A percentile compares a stretch with the other conserved stretches of the same genome.
phyloP scores from a whole-genome alignment of 345 rosid genomes.

The Acer campestre region DNA sequence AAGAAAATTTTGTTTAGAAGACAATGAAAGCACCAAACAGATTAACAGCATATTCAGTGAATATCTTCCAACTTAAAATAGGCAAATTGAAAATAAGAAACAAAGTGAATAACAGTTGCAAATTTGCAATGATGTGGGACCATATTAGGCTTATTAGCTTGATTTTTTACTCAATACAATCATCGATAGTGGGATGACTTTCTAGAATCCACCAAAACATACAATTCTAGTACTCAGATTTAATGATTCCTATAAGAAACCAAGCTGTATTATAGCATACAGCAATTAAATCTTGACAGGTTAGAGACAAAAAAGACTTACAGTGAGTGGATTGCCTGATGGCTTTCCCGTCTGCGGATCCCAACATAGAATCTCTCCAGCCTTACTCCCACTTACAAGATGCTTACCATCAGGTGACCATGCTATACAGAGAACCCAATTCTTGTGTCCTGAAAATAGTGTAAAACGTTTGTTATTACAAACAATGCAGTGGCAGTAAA shows the following conservation, averaged over 20 bases:
- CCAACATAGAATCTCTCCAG: slow-evolving; percentile 90
- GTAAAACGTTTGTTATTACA: background rate
- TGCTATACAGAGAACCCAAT: slow-evolving; percentile 92
- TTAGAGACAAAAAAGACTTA: slow-evolving; percentile 21
- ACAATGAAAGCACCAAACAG: background rate
- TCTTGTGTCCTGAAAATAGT: slow-evolving; percentile 76
- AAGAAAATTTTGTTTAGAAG: background rate
- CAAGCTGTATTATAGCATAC: background rate
- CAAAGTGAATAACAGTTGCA: background rate
- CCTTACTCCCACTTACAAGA: slow-evolving; percentile 89
- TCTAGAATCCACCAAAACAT: background rate
- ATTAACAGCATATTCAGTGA: background rate
- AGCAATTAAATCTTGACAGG: background rate
- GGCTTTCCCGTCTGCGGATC: slow-evolving; percentile 77
- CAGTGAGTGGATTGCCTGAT: slow-evolving; percentile 67
- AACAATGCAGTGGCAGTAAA: background rate
- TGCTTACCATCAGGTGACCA: slow-evolving; percentile 97
- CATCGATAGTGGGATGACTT: background rate
- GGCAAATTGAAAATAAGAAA: background rate
- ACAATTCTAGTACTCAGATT: background rate
- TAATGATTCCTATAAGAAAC: background rate
- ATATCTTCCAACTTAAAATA: background rate
- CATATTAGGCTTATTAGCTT: background rate
- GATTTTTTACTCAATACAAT: background rate
- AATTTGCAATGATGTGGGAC: background rate